These are phyloP conservation scores for Rhizopus sp. DNA, from an alignment of 371 early-diverging fungal genomes.

Conservation along the genomic window DNA sequence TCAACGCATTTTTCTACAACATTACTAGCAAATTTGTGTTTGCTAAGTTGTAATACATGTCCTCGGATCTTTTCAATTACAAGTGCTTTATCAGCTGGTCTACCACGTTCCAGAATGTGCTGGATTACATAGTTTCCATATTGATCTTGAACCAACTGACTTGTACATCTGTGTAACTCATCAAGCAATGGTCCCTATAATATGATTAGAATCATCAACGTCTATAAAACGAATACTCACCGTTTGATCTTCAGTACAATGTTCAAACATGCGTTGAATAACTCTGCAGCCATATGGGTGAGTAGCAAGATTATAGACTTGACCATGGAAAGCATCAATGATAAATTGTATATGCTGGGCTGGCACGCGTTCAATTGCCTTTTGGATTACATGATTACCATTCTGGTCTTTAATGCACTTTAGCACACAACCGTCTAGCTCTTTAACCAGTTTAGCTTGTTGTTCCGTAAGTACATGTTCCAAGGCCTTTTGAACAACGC, in stretches of 20 bases:
- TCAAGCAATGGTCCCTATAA: constrained; percentile 78
- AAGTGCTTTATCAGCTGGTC: constrained; percentile 77
- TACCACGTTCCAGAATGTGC: constrained; percentile 96
- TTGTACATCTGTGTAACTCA: constrained; percentile 90
- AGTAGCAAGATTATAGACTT: constrained; percentile 94
- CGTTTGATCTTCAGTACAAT: constrained; percentile 86
- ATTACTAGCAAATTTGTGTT: constrained; percentile 99
- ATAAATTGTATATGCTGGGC: constrained; percentile 94
- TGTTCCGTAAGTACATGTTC: constrained; percentile 91
- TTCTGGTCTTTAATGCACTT: constrained; percentile 99
- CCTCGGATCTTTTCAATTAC: constrained; percentile 92
- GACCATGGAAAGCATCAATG: constrained; percentile 96
- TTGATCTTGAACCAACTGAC: constrained; percentile 96
- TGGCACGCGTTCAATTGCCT: constrained; percentile 96
- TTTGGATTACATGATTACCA: constrained; percentile 99
- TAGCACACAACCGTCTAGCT: constrained; percentile 93
- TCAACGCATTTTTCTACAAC: constrained; percentile 97
- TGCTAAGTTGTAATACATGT: constrained; percentile 85
- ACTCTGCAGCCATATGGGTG: constrained; percentile 99
- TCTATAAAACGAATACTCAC: constrained; percentile 35
- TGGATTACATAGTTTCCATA: constrained; percentile 99
- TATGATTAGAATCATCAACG: not conserved
- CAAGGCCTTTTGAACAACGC: constrained; percentile 99
- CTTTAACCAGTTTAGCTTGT: constrained; percentile 88
- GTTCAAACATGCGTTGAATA: constrained; percentile 99